Evolutionary conservation across 2,329 filamentous ascomycete genomes (phyloP), one percentile per base, ranked within the genome.

Genomic region (Metarhizium rileyi): DNA sequence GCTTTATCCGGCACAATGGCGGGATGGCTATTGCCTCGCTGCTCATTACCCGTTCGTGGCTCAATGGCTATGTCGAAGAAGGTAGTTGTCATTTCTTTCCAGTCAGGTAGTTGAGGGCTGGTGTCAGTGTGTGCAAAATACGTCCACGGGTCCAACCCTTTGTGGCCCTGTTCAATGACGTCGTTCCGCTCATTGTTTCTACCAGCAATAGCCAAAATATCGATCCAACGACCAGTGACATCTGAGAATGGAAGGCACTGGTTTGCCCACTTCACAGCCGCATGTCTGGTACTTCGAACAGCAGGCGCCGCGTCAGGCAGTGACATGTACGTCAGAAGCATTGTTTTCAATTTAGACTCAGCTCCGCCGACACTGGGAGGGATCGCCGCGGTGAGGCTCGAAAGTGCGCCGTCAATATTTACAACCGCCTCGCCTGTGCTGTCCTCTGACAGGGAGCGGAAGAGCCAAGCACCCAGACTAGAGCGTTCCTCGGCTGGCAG

Each of bases 191-290:
- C 86, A 46, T 81, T 77, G 3, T 70, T 66, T 3, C 76, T 75
- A 12, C 83, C 83, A 16, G 80, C 81, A 8, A 93, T 72, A 7
- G 90, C 91, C 46, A 96, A 74, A 16, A 97, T 78, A 63, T 96
- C 82, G 44, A 96, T 86, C 87, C 89, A 96, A 45, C 93, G 80
- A 25, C 82, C 93, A 35, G 84, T 74, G 9, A 88, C 75, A 59
- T 95, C 89, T 20, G 76, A 76, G 58, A 89, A 96, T 1, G 85
- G 80, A 5, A 98, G 72, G 59, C 89, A 95, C 46, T 87, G 79
- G 62, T 97, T 97, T 10, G 89, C 88, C 74, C 91, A 96, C 51
- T 93, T 87, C 7, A 93, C 83, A 23, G 84, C 84, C 20, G 88
- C 84, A 66, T 90, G 93, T 7, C 87, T 81, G 30, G 86, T 86